Percentiles rank a stretch among this genome's conserved stretches.
These are phyloP conservation scores for Penicillium roqueforti DNA, from an alignment of 495 filamentous ascomycete species.

Conservation along the genomic window DNA sequence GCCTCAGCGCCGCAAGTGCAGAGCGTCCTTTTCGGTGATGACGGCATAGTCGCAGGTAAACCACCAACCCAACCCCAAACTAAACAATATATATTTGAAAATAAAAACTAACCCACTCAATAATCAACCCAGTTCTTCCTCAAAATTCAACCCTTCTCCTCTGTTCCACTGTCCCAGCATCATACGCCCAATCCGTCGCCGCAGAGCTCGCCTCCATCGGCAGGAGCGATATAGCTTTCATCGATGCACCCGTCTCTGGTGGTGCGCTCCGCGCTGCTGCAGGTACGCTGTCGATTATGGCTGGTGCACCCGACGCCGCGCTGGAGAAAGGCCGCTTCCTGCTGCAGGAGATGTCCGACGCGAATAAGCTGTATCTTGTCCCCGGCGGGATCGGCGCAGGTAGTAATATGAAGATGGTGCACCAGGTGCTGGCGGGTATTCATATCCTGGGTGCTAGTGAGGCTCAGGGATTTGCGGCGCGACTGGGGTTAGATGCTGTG, in stretches of 20 bases:
- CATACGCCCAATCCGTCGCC: slow-evolving; percentile 58
- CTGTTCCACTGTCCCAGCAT: slow-evolving; percentile 70
- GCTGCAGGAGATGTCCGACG: slow-evolving; percentile 57
- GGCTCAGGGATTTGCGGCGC: slow-evolving; percentile 67
- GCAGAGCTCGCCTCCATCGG: slow-evolving; percentile 48
- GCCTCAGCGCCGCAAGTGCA: slow-evolving; percentile 69
- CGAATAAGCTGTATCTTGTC: slow-evolving; percentile 66
- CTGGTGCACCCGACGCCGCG: slow-evolving; percentile 56
- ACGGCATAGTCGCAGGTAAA: slow-evolving; percentile 48
- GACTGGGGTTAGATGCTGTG: slow-evolving; percentile 59
- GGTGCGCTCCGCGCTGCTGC: slow-evolving; percentile 69
- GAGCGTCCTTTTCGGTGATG: slow-evolving; percentile 59
- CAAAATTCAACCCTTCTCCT: slow-evolving; percentile 60
- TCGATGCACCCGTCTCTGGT: slow-evolving; percentile 75
- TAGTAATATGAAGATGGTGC: slow-evolving; percentile 86
- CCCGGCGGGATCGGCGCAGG: slow-evolving; percentile 69
- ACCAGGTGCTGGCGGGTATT: slow-evolving; percentile 75
- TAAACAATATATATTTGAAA: neutral
- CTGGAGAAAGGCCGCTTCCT: slow-evolving; percentile 56
- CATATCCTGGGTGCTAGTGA: slow-evolving; percentile 72
- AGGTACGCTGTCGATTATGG: slow-evolving; percentile 78
- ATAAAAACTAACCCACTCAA: neutral
- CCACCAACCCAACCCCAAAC: neutral
- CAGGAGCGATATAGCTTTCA: slow-evolving; percentile 60
- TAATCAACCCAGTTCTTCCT: slow-evolving; percentile 39